Percentiles rank a stretch among this genome's conserved stretches.
These are phyloP conservation scores for Magnaporthiopsis rhizophila DNA, from an alignment of 2,329 filamentous ascomycete species.

Conservation along the genomic window DNA sequence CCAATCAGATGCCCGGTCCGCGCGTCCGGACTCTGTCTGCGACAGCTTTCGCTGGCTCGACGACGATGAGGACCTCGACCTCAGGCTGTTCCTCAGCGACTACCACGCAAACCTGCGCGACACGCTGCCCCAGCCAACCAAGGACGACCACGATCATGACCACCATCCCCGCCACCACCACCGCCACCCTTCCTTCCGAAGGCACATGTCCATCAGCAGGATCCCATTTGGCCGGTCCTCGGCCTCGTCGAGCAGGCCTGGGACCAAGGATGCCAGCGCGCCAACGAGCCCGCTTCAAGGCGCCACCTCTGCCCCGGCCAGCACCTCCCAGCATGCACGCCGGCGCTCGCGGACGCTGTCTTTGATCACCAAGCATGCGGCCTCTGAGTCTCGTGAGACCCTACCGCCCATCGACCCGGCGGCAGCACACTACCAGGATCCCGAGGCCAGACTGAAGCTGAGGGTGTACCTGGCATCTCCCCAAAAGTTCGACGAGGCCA, in stretches of 20 bases:
- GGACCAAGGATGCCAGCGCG: constrained; percentile 30
- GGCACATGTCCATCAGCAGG: constrained; percentile 64
- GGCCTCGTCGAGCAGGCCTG: constrained; percentile 38
- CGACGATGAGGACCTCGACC: constrained; percentile 62
- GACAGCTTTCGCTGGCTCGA: constrained; percentile 69
- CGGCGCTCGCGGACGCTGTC: constrained; percentile 48
- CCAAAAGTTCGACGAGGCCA: constrained; percentile 90
- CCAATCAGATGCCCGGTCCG: background rate
- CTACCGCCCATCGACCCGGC: constrained; percentile 52
- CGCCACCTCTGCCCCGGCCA: constrained; percentile 10
- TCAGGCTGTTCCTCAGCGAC: constrained; percentile 59
- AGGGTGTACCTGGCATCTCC: constrained; percentile 80
- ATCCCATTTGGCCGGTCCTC: constrained; percentile 52
- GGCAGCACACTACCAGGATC: constrained; percentile 82
- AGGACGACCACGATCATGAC: constrained; percentile 23
- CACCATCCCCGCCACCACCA: no score
- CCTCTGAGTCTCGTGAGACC: constrained; percentile 25
- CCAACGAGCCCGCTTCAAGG: constrained; percentile 20
- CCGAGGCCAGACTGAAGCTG: constrained; percentile 78
- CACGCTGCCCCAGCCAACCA: constrained; percentile 34
- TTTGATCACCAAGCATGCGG: constrained; percentile 40
- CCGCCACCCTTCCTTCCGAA: constrained; percentile 53
- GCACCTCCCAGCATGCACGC: constrained; percentile 27
- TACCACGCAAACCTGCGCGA: constrained; percentile 58
- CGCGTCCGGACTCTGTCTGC: constrained; percentile 40